Conservation (phyloP, 192 early-diverging fungal genomes). For the Umbelopsis ramanniana region DNA sequence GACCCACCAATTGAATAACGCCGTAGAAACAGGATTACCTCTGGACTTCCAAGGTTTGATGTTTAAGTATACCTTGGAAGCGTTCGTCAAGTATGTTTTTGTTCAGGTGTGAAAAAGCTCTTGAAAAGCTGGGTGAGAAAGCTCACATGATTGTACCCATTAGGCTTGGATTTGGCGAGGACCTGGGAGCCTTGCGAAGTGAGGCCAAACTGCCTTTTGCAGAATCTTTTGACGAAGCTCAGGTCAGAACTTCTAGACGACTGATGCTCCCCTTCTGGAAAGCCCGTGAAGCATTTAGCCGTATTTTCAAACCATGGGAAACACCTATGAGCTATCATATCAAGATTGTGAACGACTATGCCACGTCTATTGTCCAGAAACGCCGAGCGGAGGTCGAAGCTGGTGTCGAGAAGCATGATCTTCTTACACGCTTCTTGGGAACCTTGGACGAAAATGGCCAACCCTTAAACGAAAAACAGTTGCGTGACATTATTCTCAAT, state of each 20-base stretch:
- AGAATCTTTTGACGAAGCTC: slow-evolving; percentile 53
- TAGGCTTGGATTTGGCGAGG: slow-evolving; percentile 53
- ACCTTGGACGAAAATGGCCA: slow-evolving; percentile 35
- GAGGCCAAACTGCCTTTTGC: slow-evolving; percentile 52
- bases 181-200: slow-evolving; percentile 45
- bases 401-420: slow-evolving; percentile 21
- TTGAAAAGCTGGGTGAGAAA: not conserved
- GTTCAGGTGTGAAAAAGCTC: not conserved
- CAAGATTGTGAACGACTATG: slow-evolving; percentile 33
- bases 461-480: slow-evolving; percentile 29
- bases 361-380: slow-evolving; percentile 29
- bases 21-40: slow-evolving; percentile 31
- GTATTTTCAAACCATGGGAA: slow-evolving; percentile 24
- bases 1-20: slow-evolving; percentile 29
- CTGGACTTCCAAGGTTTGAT: slow-evolving; percentile 51
- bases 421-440: slow-evolving; percentile 41
- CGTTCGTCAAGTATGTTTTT: slow-evolving; percentile 47
- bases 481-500: slow-evolving; percentile 44
- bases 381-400: slow-evolving; percentile 34
- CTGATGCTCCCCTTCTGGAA: slow-evolving; percentile 37
- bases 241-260: slow-evolving; percentile 37
- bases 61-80: slow-evolving; percentile 52
- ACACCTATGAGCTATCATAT: slow-evolving; percentile 31
- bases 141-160: not conserved
- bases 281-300: not conserved